A percentile compares a stretch with the other conserved stretches of the same genome.
phyloP scores from a whole-genome alignment of 2,329 filamentous ascomycete genomes.

The Rhexocercosporidium sp. region DNA sequence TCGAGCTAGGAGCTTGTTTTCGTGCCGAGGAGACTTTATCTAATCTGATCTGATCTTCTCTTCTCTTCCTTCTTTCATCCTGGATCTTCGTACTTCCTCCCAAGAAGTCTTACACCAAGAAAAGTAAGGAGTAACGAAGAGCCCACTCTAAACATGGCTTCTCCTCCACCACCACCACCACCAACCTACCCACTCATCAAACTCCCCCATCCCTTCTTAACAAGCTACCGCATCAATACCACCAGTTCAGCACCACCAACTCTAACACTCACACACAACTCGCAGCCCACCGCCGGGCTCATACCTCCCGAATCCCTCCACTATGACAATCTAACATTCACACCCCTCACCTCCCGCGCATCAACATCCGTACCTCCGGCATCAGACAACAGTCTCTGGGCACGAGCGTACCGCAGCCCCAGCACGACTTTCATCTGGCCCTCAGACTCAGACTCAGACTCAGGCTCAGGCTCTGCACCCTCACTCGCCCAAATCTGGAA shows the following conservation, averaged over 20 bases:
- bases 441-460: too few species aligned
- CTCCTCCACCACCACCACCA: too few species aligned
- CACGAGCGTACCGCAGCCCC: constrained; percentile 39
- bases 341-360: constrained; percentile 36
- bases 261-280: constrained; percentile 21
- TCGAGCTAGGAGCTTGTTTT: constrained; percentile 1
- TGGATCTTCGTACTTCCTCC: background rate
- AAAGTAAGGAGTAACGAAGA: too few species aligned
- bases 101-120: too few species aligned
- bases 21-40: background rate
- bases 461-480: too few species aligned
- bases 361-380: constrained; percentile 27
- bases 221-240: constrained; percentile 31
- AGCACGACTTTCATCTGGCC: constrained; percentile 44
- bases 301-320: constrained; percentile 38
- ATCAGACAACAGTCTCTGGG: constrained; percentile 48
- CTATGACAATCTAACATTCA: constrained; percentile 38
- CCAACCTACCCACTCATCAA: constrained; percentile 30
- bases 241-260: constrained; percentile 11
- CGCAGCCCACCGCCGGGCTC: constrained; percentile 18
- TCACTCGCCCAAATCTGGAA: constrained; percentile 47
- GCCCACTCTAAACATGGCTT: background rate
- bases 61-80: background rate
- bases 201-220: constrained; percentile 29
- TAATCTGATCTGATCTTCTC: background rate